A percentile compares a stretch with the other conserved stretches of the same genome.
phyloP scores from a whole-genome alignment of 2,329 filamentous ascomycete genomes.

The Madurella mycetomatis region DNA sequence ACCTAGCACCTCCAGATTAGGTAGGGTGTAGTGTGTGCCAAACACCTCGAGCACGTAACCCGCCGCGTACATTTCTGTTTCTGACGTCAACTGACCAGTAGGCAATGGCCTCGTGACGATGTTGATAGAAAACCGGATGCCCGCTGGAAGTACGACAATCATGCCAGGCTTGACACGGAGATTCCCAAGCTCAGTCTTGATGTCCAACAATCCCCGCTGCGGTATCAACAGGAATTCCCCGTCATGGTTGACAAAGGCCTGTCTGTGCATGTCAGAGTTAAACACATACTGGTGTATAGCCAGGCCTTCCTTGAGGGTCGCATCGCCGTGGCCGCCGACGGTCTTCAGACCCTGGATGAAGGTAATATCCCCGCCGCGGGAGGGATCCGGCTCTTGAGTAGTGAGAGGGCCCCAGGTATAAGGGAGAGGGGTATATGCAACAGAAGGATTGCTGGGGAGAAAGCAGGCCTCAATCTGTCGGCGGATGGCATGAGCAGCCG shows the following conservation, averaged over 20 bases:
- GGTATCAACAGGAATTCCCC: conserved; percentile 62
- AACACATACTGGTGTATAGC: conserved; percentile 46
- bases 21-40: conserved; percentile 58
- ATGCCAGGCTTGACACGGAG: conserved; percentile 56
- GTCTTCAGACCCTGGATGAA: conserved; percentile 47
- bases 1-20: conserved; percentile 61
- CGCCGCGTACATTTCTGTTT: background rate
- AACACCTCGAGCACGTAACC: conserved; percentile 59
- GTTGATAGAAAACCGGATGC: conserved; percentile 55
- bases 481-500: background rate
- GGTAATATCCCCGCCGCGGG: background rate
- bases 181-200: conserved; percentile 63
- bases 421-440: conserved; percentile 21
- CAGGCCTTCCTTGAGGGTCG: conserved; percentile 46
- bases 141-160: conserved; percentile 59
- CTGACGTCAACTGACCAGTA: conserved; percentile 35
- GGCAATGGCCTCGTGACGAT: conserved; percentile 43
- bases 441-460: conserved; percentile 20
- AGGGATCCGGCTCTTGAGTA: background rate
- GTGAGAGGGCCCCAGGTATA: conserved; percentile 22
- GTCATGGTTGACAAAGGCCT: conserved; percentile 51
- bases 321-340: conserved; percentile 46
- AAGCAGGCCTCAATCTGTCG: conserved; percentile 21
- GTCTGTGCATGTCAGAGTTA: conserved; percentile 42
- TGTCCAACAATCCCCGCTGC: conserved; percentile 58